Conservation (phyloP, 2,329 filamentous ascomycete species). For the Fusarium nodosum region DNA sequence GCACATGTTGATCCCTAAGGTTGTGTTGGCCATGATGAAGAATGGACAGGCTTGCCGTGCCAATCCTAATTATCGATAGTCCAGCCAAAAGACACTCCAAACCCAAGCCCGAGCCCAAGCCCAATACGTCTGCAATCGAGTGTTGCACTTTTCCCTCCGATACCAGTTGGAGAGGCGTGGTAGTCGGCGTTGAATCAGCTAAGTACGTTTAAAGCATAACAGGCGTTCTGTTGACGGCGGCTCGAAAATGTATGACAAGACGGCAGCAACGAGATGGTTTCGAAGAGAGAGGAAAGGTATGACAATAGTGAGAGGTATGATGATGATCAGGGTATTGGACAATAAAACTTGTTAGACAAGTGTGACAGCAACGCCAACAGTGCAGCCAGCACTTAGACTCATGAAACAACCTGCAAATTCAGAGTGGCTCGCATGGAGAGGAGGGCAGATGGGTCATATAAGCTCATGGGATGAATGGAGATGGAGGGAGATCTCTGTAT, state of each 20-base stretch:
- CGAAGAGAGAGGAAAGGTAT: slow-evolving; percentile 14
- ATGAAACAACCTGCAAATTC: slow-evolving; percentile 34
- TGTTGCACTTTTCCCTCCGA: slow-evolving; percentile 9
- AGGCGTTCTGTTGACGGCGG: slow-evolving; percentile 7
- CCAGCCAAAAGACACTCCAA: slow-evolving; percentile 2
- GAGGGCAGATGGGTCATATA: slow-evolving; percentile 51
- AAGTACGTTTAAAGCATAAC: slow-evolving; percentile 19
- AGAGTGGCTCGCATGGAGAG: slow-evolving; percentile 39
- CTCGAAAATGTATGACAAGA: slow-evolving; percentile 20
- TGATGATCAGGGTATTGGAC: slow-evolving; percentile 26
- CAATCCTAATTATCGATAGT: slow-evolving; percentile 5
- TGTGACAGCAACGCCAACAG: slow-evolving; percentile 25
- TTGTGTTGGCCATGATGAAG: slow-evolving; percentile 51
- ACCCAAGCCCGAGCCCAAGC: not conserved
- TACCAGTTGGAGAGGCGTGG: slow-evolving; percentile 7
- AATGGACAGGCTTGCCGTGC: slow-evolving; percentile 19
- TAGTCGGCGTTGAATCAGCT: not conserved
- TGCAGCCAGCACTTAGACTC: slow-evolving; percentile 30
- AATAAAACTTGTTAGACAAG: slow-evolving; percentile 26
- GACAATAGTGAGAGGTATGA: slow-evolving; percentile 19
- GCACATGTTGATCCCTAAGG: slow-evolving; percentile 66
- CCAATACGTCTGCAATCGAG: slow-evolving; percentile 8
- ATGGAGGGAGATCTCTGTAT: slow-evolving; percentile 38
- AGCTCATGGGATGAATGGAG: slow-evolving; percentile 44
- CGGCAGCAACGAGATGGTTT: slow-evolving; percentile 29